Evolutionary conservation across 1,284 basidiomycete species (phyloP), one percentile per base, ranked within the genome.

Genomic region (Marasmius tenuissimus): DNA sequence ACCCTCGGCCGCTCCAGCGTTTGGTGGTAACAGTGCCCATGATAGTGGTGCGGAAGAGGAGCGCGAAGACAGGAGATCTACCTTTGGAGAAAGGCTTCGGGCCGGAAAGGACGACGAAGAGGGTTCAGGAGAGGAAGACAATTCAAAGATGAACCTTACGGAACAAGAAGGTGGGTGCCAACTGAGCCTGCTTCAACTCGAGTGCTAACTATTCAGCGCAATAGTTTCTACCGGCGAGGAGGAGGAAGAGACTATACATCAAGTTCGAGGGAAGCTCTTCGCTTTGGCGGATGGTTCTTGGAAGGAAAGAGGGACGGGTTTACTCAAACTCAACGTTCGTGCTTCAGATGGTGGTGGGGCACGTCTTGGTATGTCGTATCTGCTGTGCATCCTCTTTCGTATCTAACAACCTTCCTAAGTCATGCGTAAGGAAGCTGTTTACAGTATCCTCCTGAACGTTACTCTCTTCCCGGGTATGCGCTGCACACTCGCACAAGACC

Each of bases 361-460:
- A 50, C 87, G 95, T 61, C 78, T 96, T 52, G 81, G 93, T 94
- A 70, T 35, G 82, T 78, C 18, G 33, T 58, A 35, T 12, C 3
- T 63, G 61, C 34, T n/a, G 54, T 18, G 38, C 40, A 11, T 39
- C 51, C 20, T 63, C 40, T 61, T 4, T 55, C 52, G 9, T n/a
- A 59, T 14, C 45, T 34, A 27, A 56, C 20, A 7, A 60, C 55
- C 27, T 57, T 49, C 20, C 33, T n/a, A 53, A 96, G 96, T 98
- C 42, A 97, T 98, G 95, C 87, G 96, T 61, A 94, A 96, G 67
- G 96, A 98, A 68, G 96, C 94, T 1, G 94, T 97, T 10, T 87
- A 92, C 69, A 83, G 92, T 0, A 76, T 97, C 53, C 78, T 98
- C 59, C 80, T 98, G 59, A 98, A 98, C 70, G 87, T 92, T 45